Base-by-base conservation (phyloP, 2,329 filamentous ascomycete genomes). In the Fusarium sp. region DNA sequence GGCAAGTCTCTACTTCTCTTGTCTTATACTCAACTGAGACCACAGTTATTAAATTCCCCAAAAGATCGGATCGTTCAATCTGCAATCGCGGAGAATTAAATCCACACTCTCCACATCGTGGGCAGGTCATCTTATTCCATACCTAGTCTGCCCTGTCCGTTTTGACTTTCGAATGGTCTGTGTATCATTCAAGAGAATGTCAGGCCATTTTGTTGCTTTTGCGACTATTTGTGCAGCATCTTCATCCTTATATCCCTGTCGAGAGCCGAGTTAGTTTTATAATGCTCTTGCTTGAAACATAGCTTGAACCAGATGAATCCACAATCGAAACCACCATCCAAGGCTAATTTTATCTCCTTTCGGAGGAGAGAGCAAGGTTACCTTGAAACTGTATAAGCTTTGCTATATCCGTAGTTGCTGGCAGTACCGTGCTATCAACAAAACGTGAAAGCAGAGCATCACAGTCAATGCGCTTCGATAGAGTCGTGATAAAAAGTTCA, bases 161-260 rank as follows among this genome's bases (percentile, higher is more conserved):
- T 61, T 53, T 53, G 23, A 46, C 23, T 37, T 33, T 48, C 37
- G 28, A 56, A 50, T 42, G 49, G 53, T 59, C 20, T 35, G 33
- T 6, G 41, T 47, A 50, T 50, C 35, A 28, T 53, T 35, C 61
- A 55, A 57, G 13, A 43, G 24, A 31, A 21, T 20, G 39, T 64
- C 67, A 70, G 57, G 52, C 52, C 67, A 68, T 49, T 57, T 50
- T 66, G 24, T 55, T 41, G 33, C 42, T 46, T 42, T 35, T 55
- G 35, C 31, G 37, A 43, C 67, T 64, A 53, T 63, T 47, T 52
- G 23, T 68, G 29, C 33, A 52, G 35, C 39, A 55, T 23, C 26
- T 37, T 58, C 35, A n/a, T 21, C 41, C 37, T 44, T 48, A 8
- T 28, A 56, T 44, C 61, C 62, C 47, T 47, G 43, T 29, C 48